A percentile compares a stretch with the other conserved stretches of the same genome.
These are phyloP conservation scores for Dianthus caryophyllus DNA, from an alignment of 148 eudicot species.

Conservation along the genomic window DNA sequence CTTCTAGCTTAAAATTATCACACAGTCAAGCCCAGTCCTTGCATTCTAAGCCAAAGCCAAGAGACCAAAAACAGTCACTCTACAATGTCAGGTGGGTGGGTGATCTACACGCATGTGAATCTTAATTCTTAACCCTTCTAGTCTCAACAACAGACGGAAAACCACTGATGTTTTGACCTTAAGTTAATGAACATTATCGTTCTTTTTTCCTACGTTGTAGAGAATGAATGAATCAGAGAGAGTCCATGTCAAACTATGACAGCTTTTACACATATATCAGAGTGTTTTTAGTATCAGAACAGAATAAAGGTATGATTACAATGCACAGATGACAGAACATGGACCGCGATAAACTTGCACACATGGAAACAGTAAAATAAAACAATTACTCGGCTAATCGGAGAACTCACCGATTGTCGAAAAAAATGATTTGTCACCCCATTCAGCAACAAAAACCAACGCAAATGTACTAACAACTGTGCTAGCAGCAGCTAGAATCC, in stretches of 20 bases:
- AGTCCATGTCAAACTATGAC: neutral
- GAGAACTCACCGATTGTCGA: constrained; percentile 78
- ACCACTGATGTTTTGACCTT: neutral
- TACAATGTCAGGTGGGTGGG: neutral
- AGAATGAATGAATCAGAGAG: neutral
- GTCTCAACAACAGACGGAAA: neutral
- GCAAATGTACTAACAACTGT: constrained; percentile 76
- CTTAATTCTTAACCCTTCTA: neutral
- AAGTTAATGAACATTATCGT: no score
- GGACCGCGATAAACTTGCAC: constrained; percentile 1
- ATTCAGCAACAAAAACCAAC: constrained; percentile 95
- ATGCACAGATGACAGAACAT: neutral
- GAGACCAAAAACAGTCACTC: neutral
- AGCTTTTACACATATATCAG: neutral
- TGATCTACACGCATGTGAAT: neutral
- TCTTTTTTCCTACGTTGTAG: no score
- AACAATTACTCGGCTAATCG: neutral
- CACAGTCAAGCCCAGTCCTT: neutral
- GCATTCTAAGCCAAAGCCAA: neutral
- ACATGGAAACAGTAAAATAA: constrained; percentile 3
- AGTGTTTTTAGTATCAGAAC: neutral
- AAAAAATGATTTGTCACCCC: constrained; percentile 99
- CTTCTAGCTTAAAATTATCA: neutral
- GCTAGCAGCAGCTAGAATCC: constrained; percentile 77
- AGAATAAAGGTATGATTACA: neutral